Percentiles rank a stretch among this genome's conserved stretches.
Evolutionary conservation across 2,329 filamentous ascomycete species (phyloP).

Genomic region (Penicillium brasilianum): DNA sequence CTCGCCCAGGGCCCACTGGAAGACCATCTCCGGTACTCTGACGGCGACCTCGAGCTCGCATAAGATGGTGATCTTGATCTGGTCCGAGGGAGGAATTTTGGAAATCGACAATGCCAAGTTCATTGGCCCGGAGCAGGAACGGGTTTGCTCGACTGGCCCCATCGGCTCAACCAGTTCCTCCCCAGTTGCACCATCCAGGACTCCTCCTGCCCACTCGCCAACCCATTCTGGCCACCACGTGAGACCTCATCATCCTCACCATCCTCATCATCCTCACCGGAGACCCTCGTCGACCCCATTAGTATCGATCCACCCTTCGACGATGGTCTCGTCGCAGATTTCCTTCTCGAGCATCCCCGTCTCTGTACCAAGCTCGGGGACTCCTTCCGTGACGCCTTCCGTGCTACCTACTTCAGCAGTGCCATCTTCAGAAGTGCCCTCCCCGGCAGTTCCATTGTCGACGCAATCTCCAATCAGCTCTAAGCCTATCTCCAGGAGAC

Average conservation of each 20-base stretch:
- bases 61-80: not conserved
- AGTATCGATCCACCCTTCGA: not conserved
- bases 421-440: not conserved
- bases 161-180: not conserved
- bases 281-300: not conserved
- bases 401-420: not conserved
- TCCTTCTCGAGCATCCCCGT: not conserved
- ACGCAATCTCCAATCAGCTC: not conserved
- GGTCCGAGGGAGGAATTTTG: not conserved
- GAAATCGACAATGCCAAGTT: not conserved
- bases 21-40: not conserved
- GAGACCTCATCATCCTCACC: too few relatives aligned
- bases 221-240: too few relatives aligned
- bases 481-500: not conserved
- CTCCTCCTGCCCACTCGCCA: not conserved
- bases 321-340: not conserved
- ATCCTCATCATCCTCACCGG: too few relatives aligned
- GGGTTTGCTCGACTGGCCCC: not conserved
- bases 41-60: not conserved
- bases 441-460: not conserved
- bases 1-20: not conserved
- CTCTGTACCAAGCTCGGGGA: not conserved
- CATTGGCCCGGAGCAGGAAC: not conserved
- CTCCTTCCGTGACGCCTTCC: not conserved
- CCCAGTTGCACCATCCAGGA: not conserved